These are phyloP conservation scores for Tetrastigma voinierianum DNA, from an alignment of 164 flowering plant species.

Conservation along the genomic window DNA sequence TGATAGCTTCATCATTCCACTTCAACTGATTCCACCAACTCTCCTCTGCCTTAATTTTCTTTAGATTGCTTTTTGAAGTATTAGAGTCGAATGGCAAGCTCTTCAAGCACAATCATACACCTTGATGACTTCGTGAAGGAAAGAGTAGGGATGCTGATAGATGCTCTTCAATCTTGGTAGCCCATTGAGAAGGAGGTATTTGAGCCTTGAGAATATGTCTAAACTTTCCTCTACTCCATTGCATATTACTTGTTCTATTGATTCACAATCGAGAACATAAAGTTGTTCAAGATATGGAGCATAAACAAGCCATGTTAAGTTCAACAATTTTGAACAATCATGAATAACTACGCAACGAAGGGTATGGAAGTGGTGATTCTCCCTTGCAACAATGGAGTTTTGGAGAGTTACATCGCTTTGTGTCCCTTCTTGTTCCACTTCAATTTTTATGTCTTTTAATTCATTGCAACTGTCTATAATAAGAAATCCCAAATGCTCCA, in stretches of 20 bases:
- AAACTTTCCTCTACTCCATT: no score
- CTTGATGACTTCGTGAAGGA: neutral
- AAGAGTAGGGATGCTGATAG: neutral
- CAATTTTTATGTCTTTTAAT: no score
- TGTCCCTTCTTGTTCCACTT: no score
- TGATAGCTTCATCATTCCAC: slow-evolving; percentile 5
- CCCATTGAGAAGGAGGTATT: neutral
- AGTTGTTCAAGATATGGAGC: slow-evolving; percentile 13
- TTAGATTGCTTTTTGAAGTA: neutral
- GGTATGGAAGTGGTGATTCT: neutral
- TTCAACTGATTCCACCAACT: slow-evolving; percentile 9
- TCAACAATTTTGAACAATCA: neutral
- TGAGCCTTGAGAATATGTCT: neutral
- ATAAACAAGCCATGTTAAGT: slow-evolving; percentile 7
- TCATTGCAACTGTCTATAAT: no score
- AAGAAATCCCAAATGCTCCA: no score
- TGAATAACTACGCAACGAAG: neutral
- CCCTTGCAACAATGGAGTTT: neutral
- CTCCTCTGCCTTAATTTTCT: neutral
- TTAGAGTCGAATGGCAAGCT: neutral
- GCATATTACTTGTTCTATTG: slow-evolving; percentile 3
- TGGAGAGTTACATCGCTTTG: no score
- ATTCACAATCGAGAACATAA: neutral
- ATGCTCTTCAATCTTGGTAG: slow-evolving; percentile 3
- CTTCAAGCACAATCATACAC: neutral